A percentile compares a stretch with the other conserved stretches of the same genome.
Conservation (phyloP, 495 filamentous ascomycete species). For the Daldinia loculata region DNA sequence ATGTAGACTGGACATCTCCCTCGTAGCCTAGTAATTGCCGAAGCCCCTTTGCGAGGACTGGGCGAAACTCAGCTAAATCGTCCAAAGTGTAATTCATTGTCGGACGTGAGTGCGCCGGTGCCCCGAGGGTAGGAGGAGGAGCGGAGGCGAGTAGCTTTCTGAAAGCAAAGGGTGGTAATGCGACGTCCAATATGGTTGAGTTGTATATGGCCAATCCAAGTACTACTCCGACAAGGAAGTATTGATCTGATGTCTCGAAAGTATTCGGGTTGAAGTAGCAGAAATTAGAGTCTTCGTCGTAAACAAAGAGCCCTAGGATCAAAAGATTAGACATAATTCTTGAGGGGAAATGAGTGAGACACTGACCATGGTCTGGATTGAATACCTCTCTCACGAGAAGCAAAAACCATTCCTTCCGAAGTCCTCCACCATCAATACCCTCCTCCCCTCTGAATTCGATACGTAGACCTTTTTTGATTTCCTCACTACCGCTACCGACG, state of each 20-base stretch:
- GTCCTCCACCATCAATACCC: constrained; percentile 89
- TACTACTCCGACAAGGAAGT: constrained; percentile 87
- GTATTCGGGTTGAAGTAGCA: constrained; percentile 96
- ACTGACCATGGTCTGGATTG: constrained; percentile 86
- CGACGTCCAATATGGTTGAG: constrained; percentile 91
- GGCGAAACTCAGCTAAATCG: constrained; percentile 86
- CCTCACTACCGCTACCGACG: constrained; percentile 81
- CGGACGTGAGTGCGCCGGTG: constrained; percentile 64
- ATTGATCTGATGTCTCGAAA: constrained; percentile 93
- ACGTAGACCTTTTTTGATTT: constrained; percentile 90
- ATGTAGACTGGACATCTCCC: constrained; percentile 82
- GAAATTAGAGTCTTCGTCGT: constrained; percentile 92
- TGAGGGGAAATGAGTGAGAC: background rate
- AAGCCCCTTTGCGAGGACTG: constrained; percentile 78
- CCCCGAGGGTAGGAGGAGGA: constrained; percentile 62
- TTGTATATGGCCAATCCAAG: constrained; percentile 96
- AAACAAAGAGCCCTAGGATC: constrained; percentile 79
- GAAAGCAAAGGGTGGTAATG: constrained; percentile 91
- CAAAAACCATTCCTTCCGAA: constrained; percentile 96
- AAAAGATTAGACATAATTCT: constrained; percentile 5
- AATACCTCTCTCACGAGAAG: constrained; percentile 91
- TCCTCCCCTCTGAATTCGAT: constrained; percentile 92
- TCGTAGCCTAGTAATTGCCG: constrained; percentile 81
- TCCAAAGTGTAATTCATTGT: constrained; percentile 77
- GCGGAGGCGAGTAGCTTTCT: constrained; percentile 83